Evolutionary conservation across 2,329 filamentous ascomycete genomes (phyloP).

Genomic region (Escovopsis sp.): DNA sequence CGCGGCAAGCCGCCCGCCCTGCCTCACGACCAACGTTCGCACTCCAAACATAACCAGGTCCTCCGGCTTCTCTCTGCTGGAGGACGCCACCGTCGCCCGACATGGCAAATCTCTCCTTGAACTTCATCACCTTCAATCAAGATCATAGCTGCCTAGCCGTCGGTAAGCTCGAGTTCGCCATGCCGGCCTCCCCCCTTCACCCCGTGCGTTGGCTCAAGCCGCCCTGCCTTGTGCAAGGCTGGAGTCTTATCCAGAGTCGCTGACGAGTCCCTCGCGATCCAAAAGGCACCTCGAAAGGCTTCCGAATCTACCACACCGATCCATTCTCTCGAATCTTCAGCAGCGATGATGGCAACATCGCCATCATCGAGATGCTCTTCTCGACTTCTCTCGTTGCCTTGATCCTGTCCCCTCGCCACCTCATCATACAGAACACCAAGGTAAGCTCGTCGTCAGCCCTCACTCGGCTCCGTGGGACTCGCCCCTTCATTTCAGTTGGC

Average conservation of each 20-base stretch:
- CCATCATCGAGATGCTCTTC: conserved; percentile 96
- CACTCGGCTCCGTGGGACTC: neutral
- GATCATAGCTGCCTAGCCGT: conserved; percentile 96
- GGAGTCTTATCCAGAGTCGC: no score
- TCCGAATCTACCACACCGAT: conserved; percentile 92
- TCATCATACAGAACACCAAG: conserved; percentile 97
- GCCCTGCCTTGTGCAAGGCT: neutral
- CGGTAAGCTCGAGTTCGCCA: conserved; percentile 38
- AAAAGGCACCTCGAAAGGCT: conserved; percentile 80
- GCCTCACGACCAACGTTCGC: neutral
- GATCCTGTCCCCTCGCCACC: conserved; percentile 75
- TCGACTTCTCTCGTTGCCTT: conserved; percentile 92
- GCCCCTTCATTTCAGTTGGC: neutral
- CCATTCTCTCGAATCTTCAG: conserved; percentile 92
- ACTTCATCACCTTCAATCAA: conserved; percentile 98
- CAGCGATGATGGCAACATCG: conserved; percentile 86
- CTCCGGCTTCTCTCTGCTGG: neutral
- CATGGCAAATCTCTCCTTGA: conserved; percentile 63
- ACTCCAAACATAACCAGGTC: neutral
- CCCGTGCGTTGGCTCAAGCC: no score
- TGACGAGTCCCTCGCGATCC: neutral
- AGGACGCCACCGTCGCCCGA: conserved; percentile 10
- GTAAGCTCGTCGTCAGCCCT: conserved; percentile 27
- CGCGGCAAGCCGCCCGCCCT: neutral
- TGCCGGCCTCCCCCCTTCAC: neutral